phyloP scores from a whole-genome alignment of 2,329 filamentous ascomycete species.

The Cladorrhinum sp. region DNA sequence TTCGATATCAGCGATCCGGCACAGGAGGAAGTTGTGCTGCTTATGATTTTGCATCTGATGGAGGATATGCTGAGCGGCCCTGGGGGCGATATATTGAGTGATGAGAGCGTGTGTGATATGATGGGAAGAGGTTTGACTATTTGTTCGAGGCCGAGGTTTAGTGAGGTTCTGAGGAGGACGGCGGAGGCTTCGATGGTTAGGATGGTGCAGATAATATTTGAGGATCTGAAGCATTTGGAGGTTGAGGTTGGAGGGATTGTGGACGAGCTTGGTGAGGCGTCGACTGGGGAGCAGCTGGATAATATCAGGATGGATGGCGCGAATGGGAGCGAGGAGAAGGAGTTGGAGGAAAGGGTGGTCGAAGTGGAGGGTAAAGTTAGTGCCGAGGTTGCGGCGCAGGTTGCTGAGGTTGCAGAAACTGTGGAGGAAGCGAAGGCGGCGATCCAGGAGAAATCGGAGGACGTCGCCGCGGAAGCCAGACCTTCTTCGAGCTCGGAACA shows the following conservation, averaged over 20 bases:
- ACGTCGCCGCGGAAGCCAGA: slow-evolving; percentile 25
- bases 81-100: slow-evolving; percentile 87
- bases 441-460: not conserved
- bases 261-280: slow-evolving; percentile 61
- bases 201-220: slow-evolving; percentile 99
- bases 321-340: slow-evolving; percentile 48
- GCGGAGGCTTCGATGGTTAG: slow-evolving; percentile 97
- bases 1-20: slow-evolving; percentile 96
- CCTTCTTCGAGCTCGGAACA: slow-evolving; percentile 44
- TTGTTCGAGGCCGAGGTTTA: slow-evolving; percentile 90
- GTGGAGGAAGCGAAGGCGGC: slow-evolving; percentile 3
- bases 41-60: slow-evolving; percentile 96
- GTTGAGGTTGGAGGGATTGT: slow-evolving; percentile 67
- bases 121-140: slow-evolving; percentile 98
- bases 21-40: slow-evolving; percentile 89
- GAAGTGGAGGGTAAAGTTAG: too few species aligned
- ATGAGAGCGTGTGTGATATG: slow-evolving; percentile 98
- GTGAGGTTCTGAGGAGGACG: slow-evolving; percentile 82
- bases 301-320: slow-evolving; percentile 79
- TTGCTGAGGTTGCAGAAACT: not conserved
- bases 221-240: slow-evolving; percentile 83
- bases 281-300: slow-evolving; percentile 45
- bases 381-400: not conserved
- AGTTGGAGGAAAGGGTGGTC: not conserved
- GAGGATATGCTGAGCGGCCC: slow-evolving; percentile 96